Evolutionary conservation across 768 basidiomycete genomes (phyloP).

Genomic region (Boletus fagicola): DNA sequence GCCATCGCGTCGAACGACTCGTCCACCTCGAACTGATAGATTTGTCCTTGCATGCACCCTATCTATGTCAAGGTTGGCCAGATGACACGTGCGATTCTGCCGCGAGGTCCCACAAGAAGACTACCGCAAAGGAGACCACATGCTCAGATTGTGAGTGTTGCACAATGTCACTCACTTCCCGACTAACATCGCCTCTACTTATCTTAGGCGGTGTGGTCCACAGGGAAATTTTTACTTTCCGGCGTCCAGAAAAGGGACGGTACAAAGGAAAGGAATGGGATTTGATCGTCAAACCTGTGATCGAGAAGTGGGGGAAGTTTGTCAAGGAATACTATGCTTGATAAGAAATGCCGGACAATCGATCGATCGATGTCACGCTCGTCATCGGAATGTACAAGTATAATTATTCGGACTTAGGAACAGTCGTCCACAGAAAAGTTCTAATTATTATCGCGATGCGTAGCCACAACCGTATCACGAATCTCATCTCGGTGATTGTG

Average conservation of each 20-base stretch:
- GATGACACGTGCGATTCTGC: constrained; percentile 32
- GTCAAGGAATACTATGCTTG: constrained; percentile 36
- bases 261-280: constrained; percentile 75
- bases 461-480: not conserved
- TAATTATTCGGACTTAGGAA: not conserved
- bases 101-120: constrained; percentile 18
- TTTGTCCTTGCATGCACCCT: constrained; percentile 53
- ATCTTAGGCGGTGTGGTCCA: constrained; percentile 60
- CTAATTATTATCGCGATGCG: not conserved
- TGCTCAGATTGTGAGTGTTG: constrained; percentile 48
- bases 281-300: constrained; percentile 65
- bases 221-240: constrained; percentile 79
- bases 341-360: constrained; percentile 4
- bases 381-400: not conserved
- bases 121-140: constrained; percentile 16
- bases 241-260: constrained; percentile 47
- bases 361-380: not conserved
- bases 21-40: constrained; percentile 81
- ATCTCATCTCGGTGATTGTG: not conserved
- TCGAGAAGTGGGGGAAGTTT: constrained; percentile 76
- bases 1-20: constrained; percentile 74
- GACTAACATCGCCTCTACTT: constrained; percentile 6
- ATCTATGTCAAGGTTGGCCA: constrained; percentile 54
- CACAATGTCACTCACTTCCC: not conserved
- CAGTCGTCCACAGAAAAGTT: not conserved